A percentile compares a stretch with the other conserved stretches of the same genome.
Evolutionary conservation across 345 rosid species (phyloP).

Genomic region (Rhizophora apiculata): DNA sequence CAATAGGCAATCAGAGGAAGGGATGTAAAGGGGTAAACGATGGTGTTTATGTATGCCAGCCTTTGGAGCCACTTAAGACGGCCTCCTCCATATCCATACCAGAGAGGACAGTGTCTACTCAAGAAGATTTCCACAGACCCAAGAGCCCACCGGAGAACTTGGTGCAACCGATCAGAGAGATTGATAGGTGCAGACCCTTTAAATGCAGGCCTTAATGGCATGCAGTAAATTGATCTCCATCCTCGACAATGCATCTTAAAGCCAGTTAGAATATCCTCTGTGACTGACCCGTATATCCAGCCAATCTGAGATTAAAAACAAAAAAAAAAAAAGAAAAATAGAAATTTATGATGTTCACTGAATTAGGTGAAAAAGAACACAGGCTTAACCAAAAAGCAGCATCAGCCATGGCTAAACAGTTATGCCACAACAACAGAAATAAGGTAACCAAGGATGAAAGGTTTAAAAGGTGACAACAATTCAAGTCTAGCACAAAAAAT

Average conservation of each 20-base stretch:
- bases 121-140: constrained; percentile 95
- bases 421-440: too few species aligned
- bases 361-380: neutral
- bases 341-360: neutral
- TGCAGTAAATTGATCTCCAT: constrained; percentile 96
- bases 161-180: constrained; percentile 87
- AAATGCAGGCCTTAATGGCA: constrained; percentile 96
- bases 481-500: constrained; percentile 1
- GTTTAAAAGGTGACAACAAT: neutral
- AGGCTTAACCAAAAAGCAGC: neutral
- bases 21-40: constrained; percentile 96
- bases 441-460: too few species aligned
- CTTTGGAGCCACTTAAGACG: constrained; percentile 94
- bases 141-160: constrained; percentile 97
- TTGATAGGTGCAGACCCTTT: constrained; percentile 99
- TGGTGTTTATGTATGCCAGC: constrained; percentile 84
- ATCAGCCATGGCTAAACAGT: too few species aligned
- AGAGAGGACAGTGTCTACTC: constrained; percentile 92
- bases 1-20: constrained; percentile 93
- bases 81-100: constrained; percentile 96
- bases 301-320: constrained; percentile 58
- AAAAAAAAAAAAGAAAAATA: neutral
- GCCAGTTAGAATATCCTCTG: constrained; percentile 94
- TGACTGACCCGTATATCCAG: constrained; percentile 96
- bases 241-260: constrained; percentile 99